phyloP scores from a whole-genome alignment of 768 basidiomycete species.

The Phlegmacium glaucopus region DNA sequence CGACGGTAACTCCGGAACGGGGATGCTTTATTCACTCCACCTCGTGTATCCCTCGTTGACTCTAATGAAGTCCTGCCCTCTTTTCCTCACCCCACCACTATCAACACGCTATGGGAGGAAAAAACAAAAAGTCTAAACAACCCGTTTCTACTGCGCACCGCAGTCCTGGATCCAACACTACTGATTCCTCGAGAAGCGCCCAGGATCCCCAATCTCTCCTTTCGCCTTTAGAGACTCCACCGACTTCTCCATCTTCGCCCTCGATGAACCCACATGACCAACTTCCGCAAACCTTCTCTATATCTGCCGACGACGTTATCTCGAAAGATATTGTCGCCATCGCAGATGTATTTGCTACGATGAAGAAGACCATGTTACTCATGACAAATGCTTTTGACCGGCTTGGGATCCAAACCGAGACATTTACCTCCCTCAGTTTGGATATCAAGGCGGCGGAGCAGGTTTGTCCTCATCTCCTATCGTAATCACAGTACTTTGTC shows the following conservation, averaged over 20 bases:
- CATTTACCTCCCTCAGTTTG: constrained; percentile 39
- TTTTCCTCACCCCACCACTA: no score
- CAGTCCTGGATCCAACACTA: background rate
- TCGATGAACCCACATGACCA: constrained; percentile 1
- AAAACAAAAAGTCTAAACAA: background rate
- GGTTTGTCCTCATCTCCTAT: constrained; percentile 25
- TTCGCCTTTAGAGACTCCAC: constrained; percentile 17
- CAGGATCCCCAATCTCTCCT: constrained; percentile 10
- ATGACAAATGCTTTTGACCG: constrained; percentile 42
- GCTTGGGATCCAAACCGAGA: constrained; percentile 43
- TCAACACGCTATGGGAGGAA: no score
- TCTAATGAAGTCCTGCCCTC: no score
- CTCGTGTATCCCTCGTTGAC: background rate
- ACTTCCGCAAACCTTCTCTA: background rate
- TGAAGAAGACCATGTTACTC: constrained; percentile 39
- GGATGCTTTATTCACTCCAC: background rate
- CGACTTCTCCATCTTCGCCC: constrained; percentile 15
- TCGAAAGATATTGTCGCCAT: constrained; percentile 40
- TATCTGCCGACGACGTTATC: constrained; percentile 18
- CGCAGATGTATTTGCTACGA: constrained; percentile 41
- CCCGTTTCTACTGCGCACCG: constrained; percentile 1
- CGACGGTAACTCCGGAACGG: no score
- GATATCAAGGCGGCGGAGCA: constrained; percentile 43
- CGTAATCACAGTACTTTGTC: constrained; percentile 1
- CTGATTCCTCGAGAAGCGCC: background rate